Evolutionary conservation across 805 yeast genomes (phyloP), one percentile per base, ranked within the genome.

Genomic region (Candida dajiaensis): DNA sequence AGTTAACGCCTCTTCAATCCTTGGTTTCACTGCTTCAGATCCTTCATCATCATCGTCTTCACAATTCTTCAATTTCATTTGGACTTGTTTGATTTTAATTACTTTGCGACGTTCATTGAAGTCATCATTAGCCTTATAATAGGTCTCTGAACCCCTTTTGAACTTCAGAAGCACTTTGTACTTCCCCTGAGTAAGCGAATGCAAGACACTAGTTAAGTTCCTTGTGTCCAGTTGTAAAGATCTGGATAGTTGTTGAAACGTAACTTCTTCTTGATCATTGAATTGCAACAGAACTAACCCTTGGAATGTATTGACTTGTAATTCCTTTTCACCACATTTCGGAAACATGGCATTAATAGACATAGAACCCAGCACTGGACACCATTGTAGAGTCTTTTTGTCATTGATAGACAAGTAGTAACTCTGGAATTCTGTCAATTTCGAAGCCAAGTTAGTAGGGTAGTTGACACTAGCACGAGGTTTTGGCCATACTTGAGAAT

Each of bases 121-220:
- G 1, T 35, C 41, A 1, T 51, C 54, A 41, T 60, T 60, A 19
- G 55, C 38, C 2, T 38, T 16, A 29, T 49, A 51, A 20, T 41
- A 48, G 13, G 20, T 33, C 18, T 16, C 20, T 16, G 18, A n/a
- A 33, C 12, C 20, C 11, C 20, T 33, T 12, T 33, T 33, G 15
- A 33, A 16, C 35, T 52, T 55, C 11, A 40, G n/a, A 39, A 59
- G 31, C 3, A 59, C 42, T 25, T 52, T 54, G 38, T 50, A 49
- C 42, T 49, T 56, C 6, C 58, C 58, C 12, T 43, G 48, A 2
- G 55, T 51, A n/a, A 61, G 44, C 0, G 65, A 61, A 41, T 57
- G 51, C n/a, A 58, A 36, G 0, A 50, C 48, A 38, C 58, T 44
- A 3, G 54, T 47, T 3, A 58, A 35, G 4, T 44, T 44, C 26